Evolutionary conservation across 306 rosid genomes (phyloP), one percentile per base, ranked within the genome.

Genomic region (Biancaea sappan): DNA sequence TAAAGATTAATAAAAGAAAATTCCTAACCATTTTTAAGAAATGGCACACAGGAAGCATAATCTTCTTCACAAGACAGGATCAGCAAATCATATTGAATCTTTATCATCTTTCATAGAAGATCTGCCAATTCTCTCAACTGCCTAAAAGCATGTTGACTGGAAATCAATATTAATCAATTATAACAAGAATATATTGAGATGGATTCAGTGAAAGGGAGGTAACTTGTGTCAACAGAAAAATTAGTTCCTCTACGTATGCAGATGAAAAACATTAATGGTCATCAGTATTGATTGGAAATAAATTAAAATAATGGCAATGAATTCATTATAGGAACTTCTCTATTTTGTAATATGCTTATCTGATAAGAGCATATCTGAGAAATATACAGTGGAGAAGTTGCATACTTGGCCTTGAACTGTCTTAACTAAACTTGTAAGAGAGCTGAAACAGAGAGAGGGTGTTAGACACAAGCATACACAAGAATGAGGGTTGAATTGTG

Each of bases 61-160:
- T 95, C 99, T 75, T 94, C 96, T 85, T 92, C 99, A 51, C 96
- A 90, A 13, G 99, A 92, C 47, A 94, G 77, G 78, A 94, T 82
- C 83, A 95, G 85, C 32, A 95, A 82, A 84, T 88, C 89, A 71
- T 90, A 93, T 46, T 86, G 86, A 79, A 82, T 57, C 68, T 81
- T n/a, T 82, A 56, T 79, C 84, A 52, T 80, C 89, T 69, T 88
- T 86, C 81, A 87, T 28, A 72, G 46, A 58, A 51, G 88, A 88
- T 75, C 88, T 80, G 68, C 97, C 83, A 16, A 85, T 78, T 79
- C 90, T 90, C 90, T 87, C 96, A 58, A 88, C 78, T 0, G 85
- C 91, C 99, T 94, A 72, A 41, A 46, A 74, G 79, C 32, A 63
- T 63, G 69, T 38, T 61, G 32, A 63, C 69, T 19, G 22, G 32